Percentiles rank a stretch among this genome's conserved stretches.
Evolutionary conservation across 495 filamentous ascomycete species (phyloP).

Genomic region (Aspergillus olivimuriae): DNA sequence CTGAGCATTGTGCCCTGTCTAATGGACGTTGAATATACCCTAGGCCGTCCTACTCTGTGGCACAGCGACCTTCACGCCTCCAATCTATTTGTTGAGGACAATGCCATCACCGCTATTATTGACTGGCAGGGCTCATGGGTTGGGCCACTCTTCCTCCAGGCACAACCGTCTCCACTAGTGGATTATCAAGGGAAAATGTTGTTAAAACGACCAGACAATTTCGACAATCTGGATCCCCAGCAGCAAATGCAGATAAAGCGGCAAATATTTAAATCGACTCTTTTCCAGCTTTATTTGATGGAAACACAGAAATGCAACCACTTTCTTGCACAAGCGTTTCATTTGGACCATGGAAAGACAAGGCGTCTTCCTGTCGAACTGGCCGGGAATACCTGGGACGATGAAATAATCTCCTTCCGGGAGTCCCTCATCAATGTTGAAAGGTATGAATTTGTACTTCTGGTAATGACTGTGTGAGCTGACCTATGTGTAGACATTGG

Average conservation of each 20-base stretch:
- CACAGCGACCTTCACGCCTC: constrained; percentile 33
- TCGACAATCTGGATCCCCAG: constrained; percentile 17
- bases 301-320: constrained; percentile 17
- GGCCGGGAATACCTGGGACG: constrained; percentile 28
- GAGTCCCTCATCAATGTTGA: constrained; percentile 24
- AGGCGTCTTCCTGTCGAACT: constrained; percentile 20
- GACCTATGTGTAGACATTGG: constrained; percentile 18
- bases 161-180: constrained; percentile 20
- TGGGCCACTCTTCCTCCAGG: constrained; percentile 27
- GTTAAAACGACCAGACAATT: constrained; percentile 20
- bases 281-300: constrained; percentile 23
- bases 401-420: constrained; percentile 27
- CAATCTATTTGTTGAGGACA: constrained; percentile 31
- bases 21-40: constrained; percentile 15
- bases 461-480: background rate
- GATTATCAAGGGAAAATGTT: constrained; percentile 23
- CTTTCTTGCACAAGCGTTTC: constrained; percentile 14
- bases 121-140: constrained; percentile 32
- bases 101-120: constrained; percentile 23
- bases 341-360: constrained; percentile 24
- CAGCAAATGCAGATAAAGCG: constrained; percentile 20
- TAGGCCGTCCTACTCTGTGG: constrained; percentile 23
- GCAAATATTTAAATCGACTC: constrained; percentile 19
- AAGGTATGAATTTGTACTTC: constrained; percentile 9
- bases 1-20: constrained; percentile 19